Conservation (phyloP, 2,329 filamentous ascomycete species). For the Trichoderma gracile region DNA sequence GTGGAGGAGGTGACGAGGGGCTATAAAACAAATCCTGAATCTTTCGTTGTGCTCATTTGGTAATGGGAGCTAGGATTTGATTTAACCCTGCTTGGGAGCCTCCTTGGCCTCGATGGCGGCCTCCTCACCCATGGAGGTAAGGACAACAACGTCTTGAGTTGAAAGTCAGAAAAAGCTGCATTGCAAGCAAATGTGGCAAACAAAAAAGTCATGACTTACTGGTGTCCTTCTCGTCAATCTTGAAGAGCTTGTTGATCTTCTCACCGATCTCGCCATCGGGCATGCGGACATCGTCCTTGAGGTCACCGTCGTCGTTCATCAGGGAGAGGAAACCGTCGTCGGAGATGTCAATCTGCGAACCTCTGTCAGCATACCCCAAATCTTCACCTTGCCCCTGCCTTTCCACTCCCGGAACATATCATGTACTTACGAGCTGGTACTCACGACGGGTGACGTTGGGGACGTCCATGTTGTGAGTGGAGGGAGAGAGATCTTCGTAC, state of each 20-base stretch:
- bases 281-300: conserved; percentile 93
- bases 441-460: conserved; percentile 89
- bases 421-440: conserved; percentile 82
- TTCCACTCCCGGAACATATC: conserved; percentile 15
- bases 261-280: conserved; percentile 88
- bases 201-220: conserved; percentile 61
- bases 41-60: conserved; percentile 29
- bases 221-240: conserved; percentile 82
- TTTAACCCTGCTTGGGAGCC: conserved; percentile 55
- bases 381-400: not conserved
- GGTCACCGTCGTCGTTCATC: conserved; percentile 81
- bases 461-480: conserved; percentile 97
- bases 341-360: conserved; percentile 75
- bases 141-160: conserved; percentile 77
- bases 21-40: conserved; percentile 32
- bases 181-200: not conserved
- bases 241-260: conserved; percentile 81
- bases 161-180: conserved; percentile 30
- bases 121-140: conserved; percentile 96
- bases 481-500: conserved; percentile 97
- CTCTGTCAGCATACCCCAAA: not conserved
- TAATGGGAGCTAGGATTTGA: conserved; percentile 10
- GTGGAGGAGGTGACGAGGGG: conserved; percentile 32
- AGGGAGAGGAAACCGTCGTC: conserved; percentile 95
- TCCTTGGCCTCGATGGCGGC: conserved; percentile 91